Percentiles rank a stretch among this genome's conserved stretches.
Evolutionary conservation across 2,329 filamentous ascomycete species (phyloP).

Genomic region (Phaeosphaeriaceae sp.): DNA sequence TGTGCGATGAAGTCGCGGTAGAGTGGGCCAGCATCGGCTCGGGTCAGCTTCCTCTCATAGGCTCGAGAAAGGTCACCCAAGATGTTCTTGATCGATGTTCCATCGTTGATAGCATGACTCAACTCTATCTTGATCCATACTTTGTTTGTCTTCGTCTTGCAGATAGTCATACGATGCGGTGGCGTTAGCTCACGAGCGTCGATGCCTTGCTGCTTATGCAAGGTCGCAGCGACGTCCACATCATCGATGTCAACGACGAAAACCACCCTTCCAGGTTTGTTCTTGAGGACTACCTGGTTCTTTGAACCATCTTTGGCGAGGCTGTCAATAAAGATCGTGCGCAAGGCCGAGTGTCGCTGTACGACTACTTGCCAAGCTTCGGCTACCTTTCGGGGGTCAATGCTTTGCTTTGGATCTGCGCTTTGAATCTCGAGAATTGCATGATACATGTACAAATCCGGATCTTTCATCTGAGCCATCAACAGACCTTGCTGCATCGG

Average conservation of each 20-base stretch:
- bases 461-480: constrained; percentile 37
- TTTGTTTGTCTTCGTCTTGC: constrained; percentile 46
- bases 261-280: constrained; percentile 31
- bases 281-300: constrained; percentile 43
- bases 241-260: constrained; percentile 34
- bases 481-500: constrained; percentile 43
- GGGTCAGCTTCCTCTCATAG: constrained; percentile 52
- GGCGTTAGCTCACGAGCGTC: constrained; percentile 44
- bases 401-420: constrained; percentile 11
- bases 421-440: constrained; percentile 38
- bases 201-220: constrained; percentile 29
- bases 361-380: constrained; percentile 46
- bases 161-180: constrained; percentile 56
- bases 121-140: constrained; percentile 58
- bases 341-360: constrained; percentile 38
- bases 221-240: constrained; percentile 15
- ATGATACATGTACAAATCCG: constrained; percentile 39
- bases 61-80: constrained; percentile 55
- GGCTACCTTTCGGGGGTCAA: constrained; percentile 36
- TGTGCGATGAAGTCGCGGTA: constrained; percentile 50
- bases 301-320: constrained; percentile 40
- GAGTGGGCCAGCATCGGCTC: constrained; percentile 43
- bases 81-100: constrained; percentile 58
- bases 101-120: constrained; percentile 60
- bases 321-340: constrained; percentile 45